Base-by-base conservation (phyloP, 2,329 filamentous ascomycete species). In the Penicillium nordicum region DNA sequence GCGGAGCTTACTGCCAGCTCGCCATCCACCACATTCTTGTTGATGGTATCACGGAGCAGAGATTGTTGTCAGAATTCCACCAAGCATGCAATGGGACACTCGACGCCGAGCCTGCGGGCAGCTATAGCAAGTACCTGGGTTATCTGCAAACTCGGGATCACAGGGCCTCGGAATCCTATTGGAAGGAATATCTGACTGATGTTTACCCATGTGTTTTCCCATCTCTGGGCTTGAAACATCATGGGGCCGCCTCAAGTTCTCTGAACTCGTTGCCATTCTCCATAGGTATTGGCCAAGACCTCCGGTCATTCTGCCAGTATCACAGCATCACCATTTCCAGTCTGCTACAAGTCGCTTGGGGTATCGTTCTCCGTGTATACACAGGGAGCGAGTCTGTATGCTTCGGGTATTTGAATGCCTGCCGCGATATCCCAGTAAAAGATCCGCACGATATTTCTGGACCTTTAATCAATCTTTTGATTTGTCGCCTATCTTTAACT, bases 161-260 rank as follows among this genome's bases (percentile, higher is more conserved):
- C 10, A 34, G 12, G 12, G 30, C 30, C 12, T 34, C 30, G 1
- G 30, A 34, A 34, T 34, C 12, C 30, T 34, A 34, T 34, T 34
- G 53, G 53, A 55, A 50, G 46, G 14, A 55, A n/a, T 57, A 55
- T 25, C 18, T 53, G 57, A 21, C 27, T 59, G 21, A n/a, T 32
- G 27, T 49, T 4, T 4, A 36, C 11, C 42, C 57, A 12, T 60
- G 52, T 32, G 11, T 54, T 9, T 62, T 57, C 11, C 59, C 57
- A 9, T 43, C 46, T 18, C 6, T 40, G 1, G 37, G 37, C 11
- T 34, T 34, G 30, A 34, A 34, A 7, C 12, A 14, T 5, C 30
- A 34, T 5, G 30, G 30, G 12, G 14, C 30, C 5, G 12, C 30
- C 12, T 14, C 30, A 14, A 7, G 30, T 11, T 14, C 36, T 37